Evolutionary conservation across 495 filamentous ascomycete species (phyloP).

Genomic region (Annulohypoxylon maeteangense): DNA sequence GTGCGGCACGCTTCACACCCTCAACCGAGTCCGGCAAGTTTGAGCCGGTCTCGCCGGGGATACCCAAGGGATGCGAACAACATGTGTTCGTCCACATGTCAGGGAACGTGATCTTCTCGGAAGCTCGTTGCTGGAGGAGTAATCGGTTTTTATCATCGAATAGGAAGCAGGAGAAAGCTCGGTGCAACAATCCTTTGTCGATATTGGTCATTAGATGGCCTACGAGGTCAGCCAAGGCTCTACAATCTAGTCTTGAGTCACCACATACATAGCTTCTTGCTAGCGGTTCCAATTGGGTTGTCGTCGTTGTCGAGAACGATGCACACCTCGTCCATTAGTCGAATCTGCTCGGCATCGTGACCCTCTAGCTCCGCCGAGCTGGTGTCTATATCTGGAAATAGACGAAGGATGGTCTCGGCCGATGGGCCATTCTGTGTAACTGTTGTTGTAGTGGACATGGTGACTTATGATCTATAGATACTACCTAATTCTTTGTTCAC

Average conservation of each 20-base stretch:
- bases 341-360: slow-evolving; percentile 97
- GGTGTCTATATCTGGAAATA: slow-evolving; percentile 98
- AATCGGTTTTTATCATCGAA: slow-evolving; percentile 92
- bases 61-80: slow-evolving; percentile 95
- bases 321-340: slow-evolving; percentile 99
- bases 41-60: slow-evolving; percentile 89
- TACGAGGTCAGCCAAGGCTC: slow-evolving; percentile 49
- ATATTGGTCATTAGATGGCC: slow-evolving; percentile 99
- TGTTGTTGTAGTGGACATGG: slow-evolving; percentile 54
- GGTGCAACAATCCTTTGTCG: slow-evolving; percentile 91
- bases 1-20: slow-evolving; percentile 90
- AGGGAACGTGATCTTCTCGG: slow-evolving; percentile 99
- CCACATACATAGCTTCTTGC: slow-evolving; percentile 94
- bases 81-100: slow-evolving; percentile 99
- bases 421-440: slow-evolving; percentile 68
- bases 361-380: slow-evolving; percentile 78
- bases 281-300: slow-evolving; percentile 92
- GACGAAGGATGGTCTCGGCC: slow-evolving; percentile 83
- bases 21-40: slow-evolving; percentile 80
- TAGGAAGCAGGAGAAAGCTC: slow-evolving; percentile 97
- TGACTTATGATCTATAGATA: slow-evolving; percentile 24
- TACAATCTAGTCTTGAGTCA: background rate
- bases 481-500: background rate
- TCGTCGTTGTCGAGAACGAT: slow-evolving; percentile 96
- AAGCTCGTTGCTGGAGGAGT: slow-evolving; percentile 92